Evolutionary conservation across 352 stramenopile species (phyloP).

Genomic region (Phytophthora cactorum): DNA sequence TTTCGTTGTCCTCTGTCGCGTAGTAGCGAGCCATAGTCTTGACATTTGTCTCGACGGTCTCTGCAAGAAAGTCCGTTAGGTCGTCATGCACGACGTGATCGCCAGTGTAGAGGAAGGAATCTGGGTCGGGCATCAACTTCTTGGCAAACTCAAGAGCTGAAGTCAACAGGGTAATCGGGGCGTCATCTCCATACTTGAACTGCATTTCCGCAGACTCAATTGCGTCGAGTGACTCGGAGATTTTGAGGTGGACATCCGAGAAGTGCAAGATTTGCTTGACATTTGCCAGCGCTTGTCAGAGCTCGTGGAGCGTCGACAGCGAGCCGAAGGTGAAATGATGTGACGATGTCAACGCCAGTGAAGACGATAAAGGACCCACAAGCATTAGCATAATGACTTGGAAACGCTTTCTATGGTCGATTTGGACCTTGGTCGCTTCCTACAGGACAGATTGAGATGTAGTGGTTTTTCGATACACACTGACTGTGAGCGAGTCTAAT

Average conservation of each 20-base stretch:
- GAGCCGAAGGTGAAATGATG: constrained; percentile 8
- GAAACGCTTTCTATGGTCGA: constrained; percentile 2
- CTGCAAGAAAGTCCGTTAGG: constrained; percentile 55
- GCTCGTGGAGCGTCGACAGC: not conserved
- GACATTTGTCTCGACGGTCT: constrained; percentile 62
- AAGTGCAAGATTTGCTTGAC: constrained; percentile 76
- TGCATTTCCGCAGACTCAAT: constrained; percentile 40
- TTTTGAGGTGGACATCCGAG: constrained; percentile 77
- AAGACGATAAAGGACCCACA: constrained; percentile 1
- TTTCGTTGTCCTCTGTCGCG: constrained; percentile 33
- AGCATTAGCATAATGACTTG: not conserved
- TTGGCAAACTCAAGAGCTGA: constrained; percentile 70
- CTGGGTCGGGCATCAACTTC: constrained; percentile 57
- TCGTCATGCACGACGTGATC: constrained; percentile 67
- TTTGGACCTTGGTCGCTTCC: not conserved
- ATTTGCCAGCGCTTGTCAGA: constrained; percentile 4
- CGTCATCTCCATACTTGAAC: constrained; percentile 51
- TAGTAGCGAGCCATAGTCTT: constrained; percentile 70
- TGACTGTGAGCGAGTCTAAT: not conserved
- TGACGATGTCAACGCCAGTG: not conserved
- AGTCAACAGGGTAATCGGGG: constrained; percentile 54
- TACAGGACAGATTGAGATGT: not conserved
- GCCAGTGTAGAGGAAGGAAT: constrained; percentile 79
- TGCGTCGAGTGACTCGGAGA: constrained; percentile 48
- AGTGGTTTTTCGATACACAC: not conserved